Evolutionary conservation across 805 yeast genomes (phyloP).

Genomic region (Vanderwaltozyma polyspora): DNA sequence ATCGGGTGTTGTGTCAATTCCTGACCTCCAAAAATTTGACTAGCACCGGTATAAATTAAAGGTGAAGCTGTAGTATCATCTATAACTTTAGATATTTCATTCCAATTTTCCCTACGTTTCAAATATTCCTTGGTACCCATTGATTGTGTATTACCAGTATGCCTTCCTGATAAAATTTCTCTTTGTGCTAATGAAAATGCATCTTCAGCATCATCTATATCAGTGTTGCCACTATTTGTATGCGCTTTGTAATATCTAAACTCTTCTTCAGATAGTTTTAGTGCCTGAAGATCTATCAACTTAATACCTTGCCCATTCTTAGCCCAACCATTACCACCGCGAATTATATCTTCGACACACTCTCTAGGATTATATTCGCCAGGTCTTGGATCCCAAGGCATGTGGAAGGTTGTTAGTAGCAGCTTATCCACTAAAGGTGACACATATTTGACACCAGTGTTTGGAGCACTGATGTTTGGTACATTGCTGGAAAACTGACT

Average conservation of each 20-base stretch:
- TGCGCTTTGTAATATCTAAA: slow-evolving; percentile 8
- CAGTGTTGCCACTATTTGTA: no score
- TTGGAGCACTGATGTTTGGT: background rate
- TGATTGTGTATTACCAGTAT: slow-evolving; percentile 8
- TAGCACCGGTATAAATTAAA: background rate
- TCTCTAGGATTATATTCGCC: slow-evolving; percentile 56
- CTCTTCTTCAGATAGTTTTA: slow-evolving; percentile 20
- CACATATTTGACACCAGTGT: slow-evolving; percentile 20
- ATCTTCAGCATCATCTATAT: slow-evolving; percentile 3
- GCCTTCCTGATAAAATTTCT: slow-evolving; percentile 1
- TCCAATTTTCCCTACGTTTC: slow-evolving; percentile 17
- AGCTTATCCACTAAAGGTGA: slow-evolving; percentile 42
- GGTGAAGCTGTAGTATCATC: slow-evolving; percentile 1
- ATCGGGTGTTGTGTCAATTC: no score
- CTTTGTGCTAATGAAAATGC: slow-evolving; percentile 1
- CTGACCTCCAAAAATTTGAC: background rate
- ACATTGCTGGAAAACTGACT: background rate
- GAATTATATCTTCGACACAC: slow-evolving; percentile 63
- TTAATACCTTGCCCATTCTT: slow-evolving; percentile 27
- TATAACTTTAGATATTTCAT: slow-evolving; percentile 2
- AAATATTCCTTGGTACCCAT: slow-evolving; percentile 22
- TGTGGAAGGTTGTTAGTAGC: slow-evolving; percentile 44
- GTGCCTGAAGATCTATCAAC: slow-evolving; percentile 24
- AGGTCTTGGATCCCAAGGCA: slow-evolving; percentile 49
- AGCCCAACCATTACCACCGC: slow-evolving; percentile 65